Percentiles rank a stretch among this genome's conserved stretches.
phyloP scores from a whole-genome alignment of 2,329 filamentous ascomycete genomes.

The Diaporthe helianthi region DNA sequence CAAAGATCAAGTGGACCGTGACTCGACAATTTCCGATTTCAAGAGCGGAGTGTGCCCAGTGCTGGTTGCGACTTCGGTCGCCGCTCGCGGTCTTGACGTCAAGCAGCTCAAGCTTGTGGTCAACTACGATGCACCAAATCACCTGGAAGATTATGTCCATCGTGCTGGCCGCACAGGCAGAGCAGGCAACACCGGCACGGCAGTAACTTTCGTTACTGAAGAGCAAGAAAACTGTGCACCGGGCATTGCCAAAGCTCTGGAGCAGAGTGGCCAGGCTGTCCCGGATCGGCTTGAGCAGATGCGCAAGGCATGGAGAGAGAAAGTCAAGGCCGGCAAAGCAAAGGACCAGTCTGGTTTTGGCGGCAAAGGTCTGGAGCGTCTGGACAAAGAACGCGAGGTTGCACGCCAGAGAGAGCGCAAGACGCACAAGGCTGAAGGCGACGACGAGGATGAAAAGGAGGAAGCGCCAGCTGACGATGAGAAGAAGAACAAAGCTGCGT shows the following conservation, averaged over 20 bases:
- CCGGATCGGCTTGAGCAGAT: constrained; percentile 73
- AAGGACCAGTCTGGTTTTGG: constrained; percentile 92
- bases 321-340: constrained; percentile 90
- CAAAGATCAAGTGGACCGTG: constrained; percentile 91
- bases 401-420: constrained; percentile 86
- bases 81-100: constrained; percentile 92
- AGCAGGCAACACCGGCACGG: constrained; percentile 92
- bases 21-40: constrained; percentile 92
- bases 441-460: constrained; percentile 76
- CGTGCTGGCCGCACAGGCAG: constrained; percentile 92
- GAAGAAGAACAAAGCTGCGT: constrained; percentile 73
- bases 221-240: constrained; percentile 91
- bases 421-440: constrained; percentile 86
- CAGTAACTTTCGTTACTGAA: constrained; percentile 90
- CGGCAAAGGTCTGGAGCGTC: constrained; percentile 89
- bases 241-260: constrained; percentile 89
- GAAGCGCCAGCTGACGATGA: constrained; percentile 70
- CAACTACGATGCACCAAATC: constrained; percentile 93
- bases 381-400: constrained; percentile 90
- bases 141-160: constrained; percentile 96
- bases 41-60: constrained; percentile 90
- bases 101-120: constrained; percentile 95
- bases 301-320: constrained; percentile 79
- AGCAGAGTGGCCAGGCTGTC: constrained; percentile 85
- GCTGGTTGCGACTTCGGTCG: constrained; percentile 92